phyloP scores from a whole-genome alignment of 2,329 filamentous ascomycete species.

The Fusarium burgessii region DNA sequence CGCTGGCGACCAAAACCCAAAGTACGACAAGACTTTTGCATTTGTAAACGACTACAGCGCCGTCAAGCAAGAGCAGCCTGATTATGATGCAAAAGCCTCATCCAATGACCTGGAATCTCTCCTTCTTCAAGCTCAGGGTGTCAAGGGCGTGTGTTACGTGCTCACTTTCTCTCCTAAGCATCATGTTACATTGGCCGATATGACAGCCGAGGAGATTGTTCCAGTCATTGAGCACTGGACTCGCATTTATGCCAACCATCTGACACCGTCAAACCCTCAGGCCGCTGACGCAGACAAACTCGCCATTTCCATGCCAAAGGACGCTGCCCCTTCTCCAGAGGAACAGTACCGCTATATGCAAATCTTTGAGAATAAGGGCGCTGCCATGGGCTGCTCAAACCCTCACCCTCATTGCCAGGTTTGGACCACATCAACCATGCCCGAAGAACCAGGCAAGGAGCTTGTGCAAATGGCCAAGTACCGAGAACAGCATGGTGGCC shows the following conservation, averaged over 20 bases:
- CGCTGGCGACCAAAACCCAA: conserved; percentile 85
- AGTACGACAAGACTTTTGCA: conserved; percentile 88
- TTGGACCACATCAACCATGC: conserved; percentile 92
- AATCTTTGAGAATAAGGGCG: conserved; percentile 99
- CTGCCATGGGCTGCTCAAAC: conserved; percentile 98
- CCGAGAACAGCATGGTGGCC: conserved; percentile 75
- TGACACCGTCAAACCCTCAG: conserved; percentile 78
- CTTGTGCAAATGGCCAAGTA: conserved; percentile 84
- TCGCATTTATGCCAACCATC: conserved; percentile 84
- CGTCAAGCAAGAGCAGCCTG: conserved; percentile 91
- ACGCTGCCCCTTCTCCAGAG: conserved; percentile 62
- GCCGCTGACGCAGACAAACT: conserved; percentile 55
- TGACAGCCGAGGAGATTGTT: conserved; percentile 79
- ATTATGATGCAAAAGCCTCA: conserved; percentile 68
- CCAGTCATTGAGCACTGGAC: conserved; percentile 93
- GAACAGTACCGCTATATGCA: conserved; percentile 97
- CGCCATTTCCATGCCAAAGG: conserved; percentile 54
- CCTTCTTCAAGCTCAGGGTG: conserved; percentile 84
- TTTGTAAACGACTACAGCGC: conserved; percentile 99
- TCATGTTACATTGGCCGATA: conserved; percentile 92
- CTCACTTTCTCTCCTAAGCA: conserved; percentile 93
- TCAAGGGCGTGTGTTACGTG: conserved; percentile 97
- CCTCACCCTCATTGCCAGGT: conserved; percentile 97
- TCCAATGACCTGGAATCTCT: conserved; percentile 74
- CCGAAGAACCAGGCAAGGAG: conserved; percentile 88